Evolutionary conservation across 257 asterid genomes (phyloP).

Genomic region (Solanum microdontum): DNA sequence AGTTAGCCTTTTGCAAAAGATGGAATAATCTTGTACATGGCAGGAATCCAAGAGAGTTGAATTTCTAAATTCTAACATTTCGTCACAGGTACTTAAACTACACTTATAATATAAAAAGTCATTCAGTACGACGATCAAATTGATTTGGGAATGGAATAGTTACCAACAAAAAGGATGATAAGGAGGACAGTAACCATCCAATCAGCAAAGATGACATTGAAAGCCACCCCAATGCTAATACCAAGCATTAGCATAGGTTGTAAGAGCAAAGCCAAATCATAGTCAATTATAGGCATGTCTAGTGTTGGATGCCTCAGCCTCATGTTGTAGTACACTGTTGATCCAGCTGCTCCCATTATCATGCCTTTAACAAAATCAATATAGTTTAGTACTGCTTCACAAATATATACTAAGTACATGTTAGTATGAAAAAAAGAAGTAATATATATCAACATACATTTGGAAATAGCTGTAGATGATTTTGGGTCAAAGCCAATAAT

Average conservation of each 20-base stretch:
- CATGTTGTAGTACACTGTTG: constrained; percentile 28
- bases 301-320: constrained; percentile 25
- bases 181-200: constrained; percentile 36
- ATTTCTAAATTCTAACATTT: background rate
- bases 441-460: constrained; percentile 1
- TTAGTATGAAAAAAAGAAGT: background rate
- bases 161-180: constrained; percentile 24
- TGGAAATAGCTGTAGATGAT: constrained; percentile 30
- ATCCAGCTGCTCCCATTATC: constrained; percentile 35
- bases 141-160: background rate
- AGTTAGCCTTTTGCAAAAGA: background rate
- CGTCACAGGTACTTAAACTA: background rate
- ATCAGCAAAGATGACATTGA: constrained; percentile 30
- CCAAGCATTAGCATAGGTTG: constrained; percentile 37
- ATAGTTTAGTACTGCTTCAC: background rate
- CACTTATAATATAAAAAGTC: background rate
- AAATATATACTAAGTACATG: background rate
- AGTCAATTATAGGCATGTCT: constrained; percentile 30
- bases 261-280: constrained; percentile 23
- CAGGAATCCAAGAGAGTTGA: background rate
- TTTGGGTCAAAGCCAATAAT: constrained; percentile 28
- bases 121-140: background rate
- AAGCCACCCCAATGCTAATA: constrained; percentile 31
- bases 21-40: background rate
- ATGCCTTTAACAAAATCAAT: constrained; percentile 8